Percentiles rank a stretch among this genome's conserved stretches.
These are phyloP conservation scores for Fusarium heterosporum DNA, from an alignment of 2,329 filamentous ascomycete species.

Conservation along the genomic window DNA sequence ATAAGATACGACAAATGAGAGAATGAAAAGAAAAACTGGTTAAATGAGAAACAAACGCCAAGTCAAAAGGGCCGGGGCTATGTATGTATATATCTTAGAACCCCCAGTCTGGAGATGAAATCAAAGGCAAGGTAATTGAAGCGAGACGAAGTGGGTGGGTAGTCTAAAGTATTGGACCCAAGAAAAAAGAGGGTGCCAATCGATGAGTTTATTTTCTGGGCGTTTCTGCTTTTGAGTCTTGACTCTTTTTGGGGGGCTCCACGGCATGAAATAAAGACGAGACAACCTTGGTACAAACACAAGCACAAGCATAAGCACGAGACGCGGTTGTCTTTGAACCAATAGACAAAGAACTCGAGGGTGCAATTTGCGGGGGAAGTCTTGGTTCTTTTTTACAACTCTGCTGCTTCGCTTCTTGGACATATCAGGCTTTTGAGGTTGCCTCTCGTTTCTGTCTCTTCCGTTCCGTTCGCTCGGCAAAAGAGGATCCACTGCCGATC, in stretches of 20 bases:
- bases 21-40: not conserved
- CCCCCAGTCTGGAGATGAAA: conserved; percentile 11
- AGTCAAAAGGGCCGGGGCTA: conserved; percentile 16
- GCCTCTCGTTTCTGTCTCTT: not conserved
- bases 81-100: conserved; percentile 24
- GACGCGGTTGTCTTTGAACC: conserved; percentile 30
- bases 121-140: conserved; percentile 16
- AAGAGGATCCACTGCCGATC: conserved; percentile 45
- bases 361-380: conserved; percentile 44
- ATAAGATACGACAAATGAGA: conserved; percentile 15
- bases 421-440: not conserved
- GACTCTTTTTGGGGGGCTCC: conserved; percentile 17
- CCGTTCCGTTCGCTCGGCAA: conserved; percentile 22
- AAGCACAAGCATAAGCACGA: conserved; percentile 1
- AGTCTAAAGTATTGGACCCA: conserved; percentile 5
- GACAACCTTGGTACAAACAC: not conserved
- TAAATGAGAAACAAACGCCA: conserved; percentile 35
- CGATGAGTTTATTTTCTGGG: conserved; percentile 24
- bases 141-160: conserved; percentile 20
- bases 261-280: conserved; percentile 15
- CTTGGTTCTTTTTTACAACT: conserved; percentile 39
- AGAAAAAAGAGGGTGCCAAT: conserved; percentile 14
- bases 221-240: conserved; percentile 12
- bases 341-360: not conserved
- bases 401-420: not conserved